phyloP scores from a whole-genome alignment of 2,329 filamentous ascomycete species.

The Elsinoe necatrix region DNA sequence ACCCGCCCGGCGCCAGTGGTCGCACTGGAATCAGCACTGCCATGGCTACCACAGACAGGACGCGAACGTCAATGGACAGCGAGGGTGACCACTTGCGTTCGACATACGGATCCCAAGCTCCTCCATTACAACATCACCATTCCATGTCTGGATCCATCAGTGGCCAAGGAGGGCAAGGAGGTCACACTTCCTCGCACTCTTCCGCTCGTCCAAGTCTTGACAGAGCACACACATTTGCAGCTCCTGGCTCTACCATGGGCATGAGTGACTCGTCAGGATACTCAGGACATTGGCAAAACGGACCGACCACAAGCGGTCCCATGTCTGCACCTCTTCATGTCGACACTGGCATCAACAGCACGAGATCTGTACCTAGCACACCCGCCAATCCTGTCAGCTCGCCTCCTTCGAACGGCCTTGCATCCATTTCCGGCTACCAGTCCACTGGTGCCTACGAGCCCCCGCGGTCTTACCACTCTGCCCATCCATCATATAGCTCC shows the following conservation, averaged over 20 bases:
- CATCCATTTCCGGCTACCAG: conserved; percentile 72
- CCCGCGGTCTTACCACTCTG: conserved; percentile 70
- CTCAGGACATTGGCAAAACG: conserved; percentile 65
- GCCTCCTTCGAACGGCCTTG: conserved; percentile 67
- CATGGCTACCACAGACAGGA: conserved; percentile 73
- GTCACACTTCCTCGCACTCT: conserved; percentile 50
- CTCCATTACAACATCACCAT: conserved; percentile 63
- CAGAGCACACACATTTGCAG: conserved; percentile 85
- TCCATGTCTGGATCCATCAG: conserved; percentile 55
- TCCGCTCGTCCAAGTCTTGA: conserved; percentile 64
- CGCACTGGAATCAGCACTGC: conserved; percentile 50
- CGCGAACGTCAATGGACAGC: conserved; percentile 47
- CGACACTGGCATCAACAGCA: conserved; percentile 67
- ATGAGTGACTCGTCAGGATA: conserved; percentile 61
- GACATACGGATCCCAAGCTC: conserved; percentile 51
- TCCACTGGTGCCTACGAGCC: conserved; percentile 64
- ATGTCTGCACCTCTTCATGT: conserved; percentile 69
- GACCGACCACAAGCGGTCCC: conserved; percentile 37
- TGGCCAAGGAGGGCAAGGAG: conserved; percentile 56
- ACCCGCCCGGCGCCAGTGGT: conserved; percentile 70
- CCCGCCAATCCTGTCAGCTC: conserved; percentile 61
- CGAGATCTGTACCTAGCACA: conserved; percentile 82
- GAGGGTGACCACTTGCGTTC: conserved; percentile 50
- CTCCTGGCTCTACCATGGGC: conserved; percentile 76
- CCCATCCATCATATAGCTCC: conserved; percentile 23